Percentiles rank a stretch among this genome's conserved stretches.
phyloP scores from a whole-genome alignment of 768 basidiomycete genomes.

The Tricholoma sp. region DNA sequence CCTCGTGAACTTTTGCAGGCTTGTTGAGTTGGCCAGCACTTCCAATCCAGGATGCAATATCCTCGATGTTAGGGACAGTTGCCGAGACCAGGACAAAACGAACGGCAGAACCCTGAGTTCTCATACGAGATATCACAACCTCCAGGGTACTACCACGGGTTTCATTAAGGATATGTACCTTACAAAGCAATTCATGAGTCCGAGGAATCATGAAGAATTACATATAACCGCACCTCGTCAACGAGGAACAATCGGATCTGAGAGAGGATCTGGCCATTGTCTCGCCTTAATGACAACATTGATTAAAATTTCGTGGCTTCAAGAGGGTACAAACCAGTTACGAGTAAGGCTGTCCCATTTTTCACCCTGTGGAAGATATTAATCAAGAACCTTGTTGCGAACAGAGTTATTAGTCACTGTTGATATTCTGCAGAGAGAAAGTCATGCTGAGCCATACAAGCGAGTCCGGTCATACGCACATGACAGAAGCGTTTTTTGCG shows the following conservation, averaged over 20 bases:
- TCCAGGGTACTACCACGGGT: slow-evolving; percentile 88
- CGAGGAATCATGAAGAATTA: neutral
- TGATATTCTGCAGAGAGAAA: slow-evolving; percentile 49
- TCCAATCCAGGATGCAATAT: slow-evolving; percentile 88
- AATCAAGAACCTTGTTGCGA: neutral
- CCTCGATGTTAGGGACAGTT: slow-evolving; percentile 88
- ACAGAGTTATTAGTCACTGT: slow-evolving; percentile 46
- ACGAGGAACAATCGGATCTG: slow-evolving; percentile 79
- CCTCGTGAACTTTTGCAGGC: slow-evolving; percentile 67
- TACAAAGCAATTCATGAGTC: neutral
- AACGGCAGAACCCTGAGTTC: slow-evolving; percentile 57
- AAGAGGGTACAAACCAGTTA: slow-evolving; percentile 50
- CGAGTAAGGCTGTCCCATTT: slow-evolving; percentile 96
- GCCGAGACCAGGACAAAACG: slow-evolving; percentile 91
- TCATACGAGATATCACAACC: slow-evolving; percentile 94
- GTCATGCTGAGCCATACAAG: neutral
- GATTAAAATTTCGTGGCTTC: neutral
- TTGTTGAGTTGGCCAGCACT: slow-evolving; percentile 26
- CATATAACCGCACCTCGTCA: slow-evolving; percentile 60
- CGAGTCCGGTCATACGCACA: slow-evolving; percentile 40
- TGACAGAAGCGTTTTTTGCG: slow-evolving; percentile 70
- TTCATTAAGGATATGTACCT: slow-evolving; percentile 95
- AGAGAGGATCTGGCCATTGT: slow-evolving; percentile 61
- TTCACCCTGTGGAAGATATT: slow-evolving; percentile 56
- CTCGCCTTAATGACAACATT: slow-evolving; percentile 36